phyloP scores from a whole-genome alignment of 2,329 filamentous ascomycete genomes.

The Epichloe elymi region DNA sequence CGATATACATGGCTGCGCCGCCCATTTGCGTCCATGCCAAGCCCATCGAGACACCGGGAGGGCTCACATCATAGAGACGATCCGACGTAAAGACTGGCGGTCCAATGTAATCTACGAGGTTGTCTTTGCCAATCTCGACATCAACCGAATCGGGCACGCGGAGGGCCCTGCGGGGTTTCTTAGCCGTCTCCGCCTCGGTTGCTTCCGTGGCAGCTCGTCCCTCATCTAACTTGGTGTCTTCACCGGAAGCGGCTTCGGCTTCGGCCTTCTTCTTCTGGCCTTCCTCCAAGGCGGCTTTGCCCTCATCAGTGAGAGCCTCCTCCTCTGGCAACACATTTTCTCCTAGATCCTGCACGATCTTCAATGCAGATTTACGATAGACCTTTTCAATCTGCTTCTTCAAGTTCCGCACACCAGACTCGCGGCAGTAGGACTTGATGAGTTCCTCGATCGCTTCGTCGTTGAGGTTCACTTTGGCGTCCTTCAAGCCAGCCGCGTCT shows the following conservation, averaged over 20 bases:
- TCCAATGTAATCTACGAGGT: slow-evolving; percentile 91
- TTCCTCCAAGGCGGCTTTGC: slow-evolving; percentile 63
- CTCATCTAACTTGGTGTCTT: slow-evolving; percentile 10
- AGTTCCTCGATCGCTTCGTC: slow-evolving; percentile 86
- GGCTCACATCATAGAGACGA: slow-evolving; percentile 84
- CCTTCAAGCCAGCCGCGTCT: slow-evolving; percentile 78
- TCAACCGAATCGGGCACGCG: slow-evolving; percentile 79
- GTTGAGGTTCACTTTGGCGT: slow-evolving; percentile 77
- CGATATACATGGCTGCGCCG: slow-evolving; percentile 90
- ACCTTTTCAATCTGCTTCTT: slow-evolving; percentile 99
- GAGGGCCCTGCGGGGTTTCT: slow-evolving; percentile 60
- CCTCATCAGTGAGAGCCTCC: slow-evolving; percentile 72
- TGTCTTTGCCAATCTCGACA: slow-evolving; percentile 75
- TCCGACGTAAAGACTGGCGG: slow-evolving; percentile 93
- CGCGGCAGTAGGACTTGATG: slow-evolving; percentile 96
- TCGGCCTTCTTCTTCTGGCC: slow-evolving; percentile 57
- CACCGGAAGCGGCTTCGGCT: slow-evolving; percentile 34
- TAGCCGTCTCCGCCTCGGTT: slow-evolving; percentile 34
- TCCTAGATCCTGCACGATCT: slow-evolving; percentile 90
- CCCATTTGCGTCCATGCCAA: slow-evolving; percentile 97
- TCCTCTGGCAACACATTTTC: slow-evolving; percentile 72
- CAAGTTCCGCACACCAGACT: slow-evolving; percentile 90
- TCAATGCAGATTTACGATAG: slow-evolving; percentile 90
- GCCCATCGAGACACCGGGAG: slow-evolving; percentile 92
- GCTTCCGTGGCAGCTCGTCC: slow-evolving; percentile 17